These are phyloP conservation scores for Daldinia eschscholtzii DNA, from an alignment of 2,329 filamentous ascomycete species.

Conservation along the genomic window DNA sequence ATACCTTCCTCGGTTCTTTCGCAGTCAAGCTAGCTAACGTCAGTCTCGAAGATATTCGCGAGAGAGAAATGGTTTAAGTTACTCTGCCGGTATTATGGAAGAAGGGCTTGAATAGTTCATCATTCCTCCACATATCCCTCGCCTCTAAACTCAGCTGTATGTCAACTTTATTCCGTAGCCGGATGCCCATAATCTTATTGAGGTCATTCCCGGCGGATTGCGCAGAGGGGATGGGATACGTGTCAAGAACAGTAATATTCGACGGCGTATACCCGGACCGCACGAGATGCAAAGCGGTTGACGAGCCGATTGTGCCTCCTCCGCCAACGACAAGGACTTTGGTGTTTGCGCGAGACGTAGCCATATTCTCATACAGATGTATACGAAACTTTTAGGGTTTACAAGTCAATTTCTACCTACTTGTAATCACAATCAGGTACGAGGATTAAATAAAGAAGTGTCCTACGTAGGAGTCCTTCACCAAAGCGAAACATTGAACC, in stretches of 20 bases:
- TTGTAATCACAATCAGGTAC: neutral
- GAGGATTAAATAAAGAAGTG: conserved; percentile 18
- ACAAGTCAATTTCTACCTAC: conserved; percentile 4
- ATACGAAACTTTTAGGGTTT: neutral
- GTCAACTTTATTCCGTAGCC: conserved; percentile 51
- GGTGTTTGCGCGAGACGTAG: conserved; percentile 42
- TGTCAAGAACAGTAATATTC: conserved; percentile 62
- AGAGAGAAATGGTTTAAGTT: conserved; percentile 40
- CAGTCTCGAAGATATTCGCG: conserved; percentile 33
- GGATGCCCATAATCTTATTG: conserved; percentile 62
- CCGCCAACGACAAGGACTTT: conserved; percentile 61
- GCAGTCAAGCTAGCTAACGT: conserved; percentile 51
- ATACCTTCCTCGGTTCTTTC: conserved; percentile 53
- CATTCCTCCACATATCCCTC: conserved; percentile 57
- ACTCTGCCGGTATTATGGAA: conserved; percentile 61
- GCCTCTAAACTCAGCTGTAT: conserved; percentile 53
- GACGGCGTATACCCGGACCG: conserved; percentile 57
- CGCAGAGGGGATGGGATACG: conserved; percentile 60
- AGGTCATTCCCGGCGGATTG: conserved; percentile 62
- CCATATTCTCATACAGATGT: conserved; percentile 39
- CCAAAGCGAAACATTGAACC: conserved; percentile 27
- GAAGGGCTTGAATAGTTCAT: conserved; percentile 59
- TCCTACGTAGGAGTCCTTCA: neutral
- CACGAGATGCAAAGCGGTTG: conserved; percentile 61
- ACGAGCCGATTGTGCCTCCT: conserved; percentile 61